A percentile compares a stretch with the other conserved stretches of the same genome.
Conservation (phyloP, 1,284 basidiomycete species). For the Vanrija pseudolonga region DNA sequence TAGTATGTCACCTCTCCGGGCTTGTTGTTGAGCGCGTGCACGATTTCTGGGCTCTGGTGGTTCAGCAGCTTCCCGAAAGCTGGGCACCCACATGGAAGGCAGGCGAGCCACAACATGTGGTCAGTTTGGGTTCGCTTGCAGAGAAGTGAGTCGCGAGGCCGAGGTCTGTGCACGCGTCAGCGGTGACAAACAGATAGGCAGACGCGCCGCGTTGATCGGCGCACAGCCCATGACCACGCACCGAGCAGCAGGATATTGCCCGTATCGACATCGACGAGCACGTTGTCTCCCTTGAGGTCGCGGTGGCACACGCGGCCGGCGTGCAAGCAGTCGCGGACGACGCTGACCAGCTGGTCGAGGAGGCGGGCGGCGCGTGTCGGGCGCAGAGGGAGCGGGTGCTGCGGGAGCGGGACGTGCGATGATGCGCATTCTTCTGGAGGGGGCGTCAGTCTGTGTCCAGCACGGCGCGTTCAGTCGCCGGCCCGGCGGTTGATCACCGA, state of each 20-base stretch:
- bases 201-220: neutral
- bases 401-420: constrained; percentile 28
- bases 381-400: constrained; percentile 34
- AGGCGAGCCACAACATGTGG: constrained; percentile 57
- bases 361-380: constrained; percentile 54
- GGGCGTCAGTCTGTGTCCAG: constrained; percentile 2
- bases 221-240: constrained; percentile 12
- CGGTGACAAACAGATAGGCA: neutral
- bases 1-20: constrained; percentile 53
- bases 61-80: constrained; percentile 1
- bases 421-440: constrained; percentile 33
- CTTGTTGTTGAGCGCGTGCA: constrained; percentile 52
- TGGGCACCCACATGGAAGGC: constrained; percentile 49
- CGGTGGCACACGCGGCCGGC: constrained; percentile 55
- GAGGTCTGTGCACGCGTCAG: constrained; percentile 47
- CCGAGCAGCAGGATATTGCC: constrained; percentile 51
- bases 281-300: constrained; percentile 55
- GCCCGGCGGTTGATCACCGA: neutral
- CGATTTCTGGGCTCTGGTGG: constrained; percentile 54
- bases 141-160: constrained; percentile 58
- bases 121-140: constrained; percentile 55
- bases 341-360: constrained; percentile 55
- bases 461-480: too few relatives aligned
- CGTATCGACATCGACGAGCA: constrained; percentile 42
- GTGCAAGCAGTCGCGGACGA: constrained; percentile 54